Conservation (phyloP, 352 stramenopile genomes). For the Phytophthora macrochlamydospora region DNA sequence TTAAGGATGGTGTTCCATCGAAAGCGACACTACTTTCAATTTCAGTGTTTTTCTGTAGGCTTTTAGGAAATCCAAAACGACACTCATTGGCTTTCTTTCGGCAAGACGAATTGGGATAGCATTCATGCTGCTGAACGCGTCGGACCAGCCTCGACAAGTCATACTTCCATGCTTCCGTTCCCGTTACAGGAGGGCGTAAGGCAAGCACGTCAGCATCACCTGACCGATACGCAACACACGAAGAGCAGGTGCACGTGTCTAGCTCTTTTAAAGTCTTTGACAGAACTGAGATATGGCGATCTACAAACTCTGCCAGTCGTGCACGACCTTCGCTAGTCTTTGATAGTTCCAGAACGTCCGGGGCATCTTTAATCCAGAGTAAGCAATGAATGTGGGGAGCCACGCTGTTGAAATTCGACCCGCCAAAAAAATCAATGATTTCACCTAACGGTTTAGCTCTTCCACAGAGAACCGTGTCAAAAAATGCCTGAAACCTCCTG, state of each 20-base stretch:
- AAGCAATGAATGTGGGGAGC: not conserved
- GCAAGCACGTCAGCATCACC: not conserved
- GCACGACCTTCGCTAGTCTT: not conserved
- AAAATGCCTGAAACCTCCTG: constrained; percentile 22
- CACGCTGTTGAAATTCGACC: constrained; percentile 9
- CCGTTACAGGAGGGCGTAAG: not conserved
- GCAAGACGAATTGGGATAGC: constrained; percentile 7
- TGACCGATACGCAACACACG: not conserved
- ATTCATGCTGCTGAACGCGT: constrained; percentile 13
- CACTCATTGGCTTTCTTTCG: not conserved
- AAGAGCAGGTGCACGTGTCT: not conserved
- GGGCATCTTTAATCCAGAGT: not conserved
- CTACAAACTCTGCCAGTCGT: not conserved
- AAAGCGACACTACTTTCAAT: not conserved
- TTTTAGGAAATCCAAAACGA: constrained; percentile 12
- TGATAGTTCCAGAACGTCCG: not conserved
- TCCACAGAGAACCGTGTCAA: constrained; percentile 7
- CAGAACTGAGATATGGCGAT: not conserved
- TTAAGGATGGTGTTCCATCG: not conserved
- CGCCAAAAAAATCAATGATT: constrained; percentile 25
- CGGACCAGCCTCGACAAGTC: constrained; percentile 1
- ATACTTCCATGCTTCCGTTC: constrained; percentile 1
- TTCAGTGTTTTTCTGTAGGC: not conserved
- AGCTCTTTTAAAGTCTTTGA: not conserved
- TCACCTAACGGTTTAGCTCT: constrained; percentile 5